Percentiles rank a stretch among this genome's conserved stretches.
These are phyloP conservation scores for Aureobasidium pullulans DNA, from an alignment of 2,329 filamentous ascomycete species.

Conservation along the genomic window DNA sequence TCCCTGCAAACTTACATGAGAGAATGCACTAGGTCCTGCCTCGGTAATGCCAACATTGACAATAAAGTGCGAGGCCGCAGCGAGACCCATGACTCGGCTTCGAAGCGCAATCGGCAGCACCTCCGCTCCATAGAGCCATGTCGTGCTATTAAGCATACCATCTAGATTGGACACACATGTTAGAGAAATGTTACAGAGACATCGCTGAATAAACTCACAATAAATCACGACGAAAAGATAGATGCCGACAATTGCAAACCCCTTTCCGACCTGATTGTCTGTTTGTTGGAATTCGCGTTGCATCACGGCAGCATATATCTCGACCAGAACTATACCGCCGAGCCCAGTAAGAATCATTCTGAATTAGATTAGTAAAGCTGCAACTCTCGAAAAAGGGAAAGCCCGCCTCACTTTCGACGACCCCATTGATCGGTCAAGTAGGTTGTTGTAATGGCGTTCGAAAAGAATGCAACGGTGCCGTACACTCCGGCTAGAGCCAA, in stretches of 20 bases:
- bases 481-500: slow-evolving; percentile 49
- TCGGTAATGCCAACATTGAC: slow-evolving; percentile 41
- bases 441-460: slow-evolving; percentile 45
- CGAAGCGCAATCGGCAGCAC: slow-evolving; percentile 46
- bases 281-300: slow-evolving; percentile 50
- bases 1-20: background rate
- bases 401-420: slow-evolving; percentile 37
- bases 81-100: slow-evolving; percentile 50
- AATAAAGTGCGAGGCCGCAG: slow-evolving; percentile 42
- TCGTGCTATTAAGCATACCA: slow-evolving; percentile 47
- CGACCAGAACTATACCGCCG: slow-evolving; percentile 45
- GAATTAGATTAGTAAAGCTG: background rate
- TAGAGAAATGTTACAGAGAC: slow-evolving; percentile 14
- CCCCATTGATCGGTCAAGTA: slow-evolving; percentile 53
- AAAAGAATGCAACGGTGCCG: slow-evolving; percentile 45
- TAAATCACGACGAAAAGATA: slow-evolving; percentile 52
- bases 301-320: slow-evolving; percentile 55
- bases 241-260: slow-evolving; percentile 53
- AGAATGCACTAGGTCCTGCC: slow-evolving; percentile 23
- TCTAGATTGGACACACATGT: slow-evolving; percentile 26
- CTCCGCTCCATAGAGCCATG: slow-evolving; percentile 49
- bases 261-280: slow-evolving; percentile 49
- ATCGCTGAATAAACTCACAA: slow-evolving; percentile 32
- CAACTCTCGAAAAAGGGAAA: background rate
- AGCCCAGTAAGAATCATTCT: slow-evolving; percentile 49